Evolutionary conservation across 768 basidiomycete species (phyloP).

Genomic region (Psilocybe subaeruginosa): DNA sequence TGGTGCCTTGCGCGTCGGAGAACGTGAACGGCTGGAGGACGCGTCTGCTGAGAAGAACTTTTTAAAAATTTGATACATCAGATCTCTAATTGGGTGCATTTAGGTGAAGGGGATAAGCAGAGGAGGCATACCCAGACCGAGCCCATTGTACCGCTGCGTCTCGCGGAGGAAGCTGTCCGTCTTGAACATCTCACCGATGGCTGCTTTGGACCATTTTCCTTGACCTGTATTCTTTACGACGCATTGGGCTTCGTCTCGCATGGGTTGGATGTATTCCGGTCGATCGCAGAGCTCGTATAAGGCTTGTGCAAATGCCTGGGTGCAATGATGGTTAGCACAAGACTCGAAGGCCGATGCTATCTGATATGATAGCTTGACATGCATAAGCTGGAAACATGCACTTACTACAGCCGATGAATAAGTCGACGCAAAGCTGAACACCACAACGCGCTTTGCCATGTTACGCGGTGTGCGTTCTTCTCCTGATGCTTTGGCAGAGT

Average conservation of each 20-base stretch:
- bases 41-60: slow-evolving; percentile 31
- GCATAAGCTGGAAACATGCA: background rate
- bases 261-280: slow-evolving; percentile 34
- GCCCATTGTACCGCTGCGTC: slow-evolving; percentile 37
- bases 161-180: slow-evolving; percentile 59
- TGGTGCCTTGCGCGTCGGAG: slow-evolving; percentile 31
- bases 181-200: slow-evolving; percentile 41
- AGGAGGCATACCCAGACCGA: slow-evolving; percentile 23
- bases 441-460: slow-evolving; percentile 30
- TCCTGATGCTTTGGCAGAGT: slow-evolving; percentile 24
- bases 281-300: slow-evolving; percentile 38
- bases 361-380: background rate
- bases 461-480: slow-evolving; percentile 25
- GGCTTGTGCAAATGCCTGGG: slow-evolving; percentile 37
- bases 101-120: background rate
- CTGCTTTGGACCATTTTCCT: slow-evolving; percentile 36
- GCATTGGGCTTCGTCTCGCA: slow-evolving; percentile 42
- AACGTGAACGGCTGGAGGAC: slow-evolving; percentile 36
- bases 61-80: background rate
- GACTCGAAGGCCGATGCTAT: background rate
- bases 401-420: slow-evolving; percentile 42
- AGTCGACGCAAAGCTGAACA: slow-evolving; percentile 38
- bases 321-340: background rate
- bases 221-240: slow-evolving; percentile 19
- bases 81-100: background rate